These are phyloP conservation scores for Pythium apleroticum DNA, from an alignment of 352 stramenopile genomes.

Conservation along the genomic window DNA sequence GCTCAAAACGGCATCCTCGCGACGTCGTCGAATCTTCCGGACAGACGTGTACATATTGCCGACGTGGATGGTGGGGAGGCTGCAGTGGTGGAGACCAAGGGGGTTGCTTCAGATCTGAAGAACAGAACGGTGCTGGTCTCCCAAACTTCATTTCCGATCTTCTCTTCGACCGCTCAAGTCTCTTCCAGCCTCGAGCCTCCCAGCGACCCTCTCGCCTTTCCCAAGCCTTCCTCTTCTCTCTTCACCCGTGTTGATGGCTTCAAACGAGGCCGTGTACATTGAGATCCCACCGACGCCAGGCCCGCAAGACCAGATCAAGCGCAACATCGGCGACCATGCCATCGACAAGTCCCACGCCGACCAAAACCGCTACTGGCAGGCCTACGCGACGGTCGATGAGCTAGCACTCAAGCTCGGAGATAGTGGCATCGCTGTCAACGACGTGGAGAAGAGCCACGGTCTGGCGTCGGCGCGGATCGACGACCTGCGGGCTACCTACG, in stretches of 20 bases:
- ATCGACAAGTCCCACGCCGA: neutral
- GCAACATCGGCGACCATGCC: neutral
- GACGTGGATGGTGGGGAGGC: neutral
- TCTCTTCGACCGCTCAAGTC: neutral
- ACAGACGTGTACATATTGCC: neutral
- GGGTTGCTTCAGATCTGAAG: slow-evolving; percentile 21
- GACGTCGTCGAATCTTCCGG: neutral
- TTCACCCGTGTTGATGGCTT: neutral
- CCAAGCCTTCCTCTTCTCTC: neutral
- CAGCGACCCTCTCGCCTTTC: neutral
- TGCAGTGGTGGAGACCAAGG: neutral
- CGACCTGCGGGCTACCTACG: slow-evolving; percentile 18
- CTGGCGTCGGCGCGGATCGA: slow-evolving; percentile 24
- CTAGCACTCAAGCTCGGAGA: slow-evolving; percentile 21
- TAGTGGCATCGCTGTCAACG: slow-evolving; percentile 28
- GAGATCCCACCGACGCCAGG: neutral
- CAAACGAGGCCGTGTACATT: neutral
- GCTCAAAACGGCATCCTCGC: neutral
- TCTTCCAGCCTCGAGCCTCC: neutral
- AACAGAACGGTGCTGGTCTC: slow-evolving; percentile 3
- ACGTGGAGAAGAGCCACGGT: slow-evolving; percentile 36
- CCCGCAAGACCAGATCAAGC: neutral
- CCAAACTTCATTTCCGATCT: neutral
- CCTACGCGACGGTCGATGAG: slow-evolving; percentile 36
- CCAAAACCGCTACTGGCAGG: slow-evolving; percentile 35